phyloP scores from a whole-genome alignment of 306 rosid genomes.

The Lathyrus aphaca region DNA sequence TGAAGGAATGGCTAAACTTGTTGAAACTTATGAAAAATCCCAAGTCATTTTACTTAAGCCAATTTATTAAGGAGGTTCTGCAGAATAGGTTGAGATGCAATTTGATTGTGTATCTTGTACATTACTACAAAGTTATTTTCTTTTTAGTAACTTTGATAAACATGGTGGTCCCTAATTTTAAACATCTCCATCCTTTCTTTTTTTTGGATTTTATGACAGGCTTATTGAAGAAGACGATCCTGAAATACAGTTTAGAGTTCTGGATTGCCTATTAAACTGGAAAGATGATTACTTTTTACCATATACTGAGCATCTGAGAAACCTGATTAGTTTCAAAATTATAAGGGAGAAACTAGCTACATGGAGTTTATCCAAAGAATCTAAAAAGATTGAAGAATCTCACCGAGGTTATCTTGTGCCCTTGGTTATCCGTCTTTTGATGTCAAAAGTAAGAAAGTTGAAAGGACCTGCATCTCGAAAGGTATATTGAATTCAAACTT shows the following conservation, averaged over 20 bases:
- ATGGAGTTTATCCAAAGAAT: constrained; percentile 85
- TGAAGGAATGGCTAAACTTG: constrained; percentile 94
- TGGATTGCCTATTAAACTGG: constrained; percentile 83
- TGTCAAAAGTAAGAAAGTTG: constrained; percentile 86
- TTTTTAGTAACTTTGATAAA: constrained; percentile 1
- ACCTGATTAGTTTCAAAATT: constrained; percentile 57
- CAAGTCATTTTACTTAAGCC: constrained; percentile 61
- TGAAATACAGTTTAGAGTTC: constrained; percentile 79
- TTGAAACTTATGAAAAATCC: constrained; percentile 76
- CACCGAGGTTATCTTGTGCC: constrained; percentile 79
- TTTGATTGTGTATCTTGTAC: constrained; percentile 26
- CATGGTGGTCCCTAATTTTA: constrained; percentile 25
- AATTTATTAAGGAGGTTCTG: constrained; percentile 76
- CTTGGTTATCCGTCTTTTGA: constrained; percentile 72
- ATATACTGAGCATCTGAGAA: constrained; percentile 72
- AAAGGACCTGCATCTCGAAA: constrained; percentile 85
- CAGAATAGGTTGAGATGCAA: constrained; percentile 65
- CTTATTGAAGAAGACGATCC: constrained; percentile 89
- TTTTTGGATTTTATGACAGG: constrained; percentile 55
- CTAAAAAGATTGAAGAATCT: constrained; percentile 60
- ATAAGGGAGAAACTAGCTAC: constrained; percentile 85
- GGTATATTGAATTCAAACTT: constrained; percentile 47
- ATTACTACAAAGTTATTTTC: constrained; percentile 8
- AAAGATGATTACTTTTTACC: constrained; percentile 71
- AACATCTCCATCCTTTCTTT: neutral